Base-by-base conservation (phyloP, 1,284 basidiomycete genomes). In the Ustilago bromivora region DNA sequence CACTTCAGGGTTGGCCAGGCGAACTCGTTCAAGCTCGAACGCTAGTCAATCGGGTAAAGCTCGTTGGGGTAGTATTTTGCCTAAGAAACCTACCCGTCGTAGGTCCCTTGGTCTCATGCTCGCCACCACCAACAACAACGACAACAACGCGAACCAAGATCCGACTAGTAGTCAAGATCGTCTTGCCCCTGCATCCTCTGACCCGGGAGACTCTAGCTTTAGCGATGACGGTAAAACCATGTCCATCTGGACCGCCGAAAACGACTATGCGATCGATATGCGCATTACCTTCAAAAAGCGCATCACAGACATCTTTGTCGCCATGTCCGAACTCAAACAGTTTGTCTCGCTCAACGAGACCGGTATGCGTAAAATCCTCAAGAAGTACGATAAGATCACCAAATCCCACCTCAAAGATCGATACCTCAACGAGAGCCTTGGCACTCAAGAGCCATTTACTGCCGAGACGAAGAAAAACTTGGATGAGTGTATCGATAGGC, bases 371-470 rank as follows among this genome's bases (percentile, higher is more conserved):
- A 98, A 99, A 89, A 96, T 98, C 46, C 86, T 98, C 82, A 99
- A 99, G 87, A 98, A 98, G 92, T 98, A 97, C 84, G 96, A 98
- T 89, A 98, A 98, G 87, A 94, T 97, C 76, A 94, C 92, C 1
- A 91, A 92, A 77, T 93, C 90, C 73, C 90, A 92, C 89, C 90
- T 98, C 74, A 93, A 96, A 88, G 91, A 93, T 73, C 87, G 89
- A 12, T 98, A 96, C 87, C 89, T 98, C 81, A 90, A 91, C 69
- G 89, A 91, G 7, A 88, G 90, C 13, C 92, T 98, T n/a, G 91
- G 94, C 15, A 62, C 58, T 10, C 78, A 85, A 63, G 78, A 80
- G 57, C 84, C 84, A 15, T 86, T 86, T 66, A 64, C 67, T 32
- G 88, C 91, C 7, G 93, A 92, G 83, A 90, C 91, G 75, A 89